These are phyloP conservation scores for Podospora sp. DNA, from an alignment of 495 filamentous ascomycete genomes.

Conservation along the genomic window DNA sequence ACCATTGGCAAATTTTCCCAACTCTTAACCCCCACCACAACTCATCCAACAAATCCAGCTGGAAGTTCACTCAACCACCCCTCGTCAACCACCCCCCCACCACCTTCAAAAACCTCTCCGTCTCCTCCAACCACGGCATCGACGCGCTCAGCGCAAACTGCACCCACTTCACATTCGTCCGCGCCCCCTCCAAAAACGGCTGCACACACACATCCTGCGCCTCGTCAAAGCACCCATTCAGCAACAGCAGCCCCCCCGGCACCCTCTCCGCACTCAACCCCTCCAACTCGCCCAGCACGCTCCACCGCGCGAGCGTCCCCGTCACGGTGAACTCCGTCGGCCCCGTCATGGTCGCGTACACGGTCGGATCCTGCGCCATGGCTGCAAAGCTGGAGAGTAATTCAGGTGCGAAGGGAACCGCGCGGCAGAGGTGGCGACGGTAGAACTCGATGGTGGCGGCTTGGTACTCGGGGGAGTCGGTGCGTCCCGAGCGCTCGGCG, in stretches of 20 bases:
- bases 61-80: no score
- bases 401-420: constrained; percentile 41
- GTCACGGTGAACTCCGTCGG: constrained; percentile 6
- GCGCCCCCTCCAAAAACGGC: constrained; percentile 49
- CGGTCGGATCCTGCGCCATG: constrained; percentile 44
- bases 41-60: no score
- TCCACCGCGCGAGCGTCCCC: constrained; percentile 39
- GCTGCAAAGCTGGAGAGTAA: constrained; percentile 30
- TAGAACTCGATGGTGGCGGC: constrained; percentile 47
- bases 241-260: constrained; percentile 31
- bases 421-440: constrained; percentile 44
- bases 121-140: constrained; percentile 21
- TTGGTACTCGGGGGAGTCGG: constrained; percentile 43
- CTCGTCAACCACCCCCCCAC: constrained; percentile 13
- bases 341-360: constrained; percentile 27
- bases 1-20: no score
- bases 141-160: constrained; percentile 19
- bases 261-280: constrained; percentile 41
- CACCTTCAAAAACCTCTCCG: constrained; percentile 17
- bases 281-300: constrained; percentile 26
- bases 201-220: constrained; percentile 46
- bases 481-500: background rate
- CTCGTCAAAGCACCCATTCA: constrained; percentile 56
- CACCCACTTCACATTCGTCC: constrained; percentile 51
- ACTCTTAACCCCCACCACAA: no score